Evolutionary conservation across 208 protist species (phyloP).

Genomic region (Porcisia hertigi): DNA sequence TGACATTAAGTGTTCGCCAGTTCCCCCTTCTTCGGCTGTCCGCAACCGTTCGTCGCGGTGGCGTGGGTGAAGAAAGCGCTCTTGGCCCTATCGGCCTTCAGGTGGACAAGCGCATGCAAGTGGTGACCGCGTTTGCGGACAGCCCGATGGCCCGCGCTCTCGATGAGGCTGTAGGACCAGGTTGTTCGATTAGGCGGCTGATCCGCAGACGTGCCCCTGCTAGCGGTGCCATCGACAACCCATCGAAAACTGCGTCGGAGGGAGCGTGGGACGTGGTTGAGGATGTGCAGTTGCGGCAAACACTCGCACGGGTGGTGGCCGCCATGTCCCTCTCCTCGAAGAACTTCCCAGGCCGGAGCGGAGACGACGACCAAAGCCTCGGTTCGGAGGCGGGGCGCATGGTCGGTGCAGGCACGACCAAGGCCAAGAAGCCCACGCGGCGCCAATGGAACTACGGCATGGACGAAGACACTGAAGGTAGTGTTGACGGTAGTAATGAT

Average conservation of each 20-base stretch:
- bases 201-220: slow-evolving; percentile 23
- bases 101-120: slow-evolving; percentile 57
- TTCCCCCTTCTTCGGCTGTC: slow-evolving; percentile 55
- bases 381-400: neutral
- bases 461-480: slow-evolving; percentile 46
- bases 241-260: neutral
- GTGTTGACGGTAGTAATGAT: neutral
- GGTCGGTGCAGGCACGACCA: neutral
- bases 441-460: slow-evolving; percentile 54
- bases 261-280: slow-evolving; percentile 14
- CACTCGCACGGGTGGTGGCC: neutral
- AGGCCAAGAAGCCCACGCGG: neutral
- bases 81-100: slow-evolving; percentile 59
- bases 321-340: neutral
- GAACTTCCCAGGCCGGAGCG: neutral
- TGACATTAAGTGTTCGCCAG: slow-evolving; percentile 68
- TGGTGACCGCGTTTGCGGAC: slow-evolving; percentile 37
- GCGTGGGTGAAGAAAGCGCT: slow-evolving; percentile 26
- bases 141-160: slow-evolving; percentile 58
- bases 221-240: neutral
- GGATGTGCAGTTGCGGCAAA: slow-evolving; percentile 8
- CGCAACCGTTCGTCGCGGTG: slow-evolving; percentile 38
- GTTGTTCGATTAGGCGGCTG: slow-evolving; percentile 54
- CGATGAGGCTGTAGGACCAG: slow-evolving; percentile 33
- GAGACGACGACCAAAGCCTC: neutral